Evolutionary conservation across 2,329 filamentous ascomycete species (phyloP).

Genomic region (Colletotrichum higginsianum): DNA sequence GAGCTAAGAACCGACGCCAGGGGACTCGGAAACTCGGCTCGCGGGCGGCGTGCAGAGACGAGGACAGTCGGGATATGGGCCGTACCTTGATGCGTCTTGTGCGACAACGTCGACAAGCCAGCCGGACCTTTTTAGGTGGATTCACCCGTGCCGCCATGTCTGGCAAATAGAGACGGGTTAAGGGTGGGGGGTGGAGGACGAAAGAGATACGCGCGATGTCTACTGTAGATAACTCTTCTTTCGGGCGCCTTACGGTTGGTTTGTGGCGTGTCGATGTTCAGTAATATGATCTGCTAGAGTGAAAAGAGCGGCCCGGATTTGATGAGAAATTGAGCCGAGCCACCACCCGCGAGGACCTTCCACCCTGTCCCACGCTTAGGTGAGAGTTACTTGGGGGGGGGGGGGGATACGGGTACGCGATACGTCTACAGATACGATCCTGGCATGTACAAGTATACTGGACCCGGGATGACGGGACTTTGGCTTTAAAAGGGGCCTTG

Average conservation of each 20-base stretch:
- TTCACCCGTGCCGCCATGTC: conserved; percentile 25
- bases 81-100: conserved; percentile 54
- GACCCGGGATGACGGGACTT: not conserved
- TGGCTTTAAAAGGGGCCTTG: not conserved
- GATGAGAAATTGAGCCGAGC: conserved; percentile 17
- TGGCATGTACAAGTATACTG: not conserved
- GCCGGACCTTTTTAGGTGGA: conserved; percentile 53
- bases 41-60: not conserved
- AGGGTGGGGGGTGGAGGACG: too few species aligned
- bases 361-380: too few species aligned
- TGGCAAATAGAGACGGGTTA: too few species aligned
- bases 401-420: not conserved
- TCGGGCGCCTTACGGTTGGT: not conserved
- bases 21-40: not conserved
- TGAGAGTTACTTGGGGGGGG: too few species aligned
- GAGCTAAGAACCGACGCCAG: not conserved
- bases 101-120: conserved; percentile 56
- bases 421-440: too few species aligned
- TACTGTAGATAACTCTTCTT: not conserved
- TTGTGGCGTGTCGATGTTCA: not conserved
- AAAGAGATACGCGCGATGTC: not conserved
- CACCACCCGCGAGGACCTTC: not conserved
- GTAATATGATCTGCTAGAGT: not conserved
- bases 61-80: not conserved
- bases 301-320: not conserved